Percentiles rank a stretch among this genome's conserved stretches.
phyloP scores from a whole-genome alignment of 257 asterid species.

The Salvia splendens region DNA sequence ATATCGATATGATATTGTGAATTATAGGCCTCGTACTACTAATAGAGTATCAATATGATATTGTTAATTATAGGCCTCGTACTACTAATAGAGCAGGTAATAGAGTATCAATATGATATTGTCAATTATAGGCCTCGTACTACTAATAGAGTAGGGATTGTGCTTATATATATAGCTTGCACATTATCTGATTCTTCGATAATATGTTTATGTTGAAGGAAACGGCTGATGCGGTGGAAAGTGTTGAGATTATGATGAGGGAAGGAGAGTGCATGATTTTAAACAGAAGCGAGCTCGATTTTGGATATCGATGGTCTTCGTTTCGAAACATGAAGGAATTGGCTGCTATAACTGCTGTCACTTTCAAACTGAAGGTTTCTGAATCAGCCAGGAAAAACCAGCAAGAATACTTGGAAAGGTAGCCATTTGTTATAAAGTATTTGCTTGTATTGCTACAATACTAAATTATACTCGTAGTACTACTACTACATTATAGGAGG shows the following conservation, averaged over 20 bases:
- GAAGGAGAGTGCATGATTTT: slow-evolving; percentile 35
- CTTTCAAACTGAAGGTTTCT: slow-evolving; percentile 38
- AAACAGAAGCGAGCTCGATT: slow-evolving; percentile 31
- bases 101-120: no score
- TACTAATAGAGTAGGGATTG: no score
- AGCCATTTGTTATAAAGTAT: not conserved
- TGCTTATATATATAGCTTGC: no score
- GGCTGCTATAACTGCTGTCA: slow-evolving; percentile 49
- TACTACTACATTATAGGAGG: slow-evolving; percentile 35
- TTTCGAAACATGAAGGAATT: slow-evolving; percentile 47
- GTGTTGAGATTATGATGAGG: slow-evolving; percentile 42
- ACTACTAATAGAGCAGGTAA: no score
- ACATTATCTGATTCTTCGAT: no score
- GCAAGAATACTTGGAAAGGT: slow-evolving; percentile 48
- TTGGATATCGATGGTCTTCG: slow-evolving; percentile 41
- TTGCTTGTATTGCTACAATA: not conserved
- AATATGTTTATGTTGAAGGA: slow-evolving; percentile 35
- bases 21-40: no score
- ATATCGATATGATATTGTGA: no score
- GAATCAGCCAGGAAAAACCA: slow-evolving; percentile 35
- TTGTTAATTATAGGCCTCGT: no score
- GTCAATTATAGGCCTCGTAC: no score
- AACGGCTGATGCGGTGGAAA: slow-evolving; percentile 39
- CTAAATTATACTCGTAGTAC: not conserved
- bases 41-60: no score